Evolutionary conservation across 768 basidiomycete genomes (phyloP).

Genomic region (Rhodotorula kratochvilovae): DNA sequence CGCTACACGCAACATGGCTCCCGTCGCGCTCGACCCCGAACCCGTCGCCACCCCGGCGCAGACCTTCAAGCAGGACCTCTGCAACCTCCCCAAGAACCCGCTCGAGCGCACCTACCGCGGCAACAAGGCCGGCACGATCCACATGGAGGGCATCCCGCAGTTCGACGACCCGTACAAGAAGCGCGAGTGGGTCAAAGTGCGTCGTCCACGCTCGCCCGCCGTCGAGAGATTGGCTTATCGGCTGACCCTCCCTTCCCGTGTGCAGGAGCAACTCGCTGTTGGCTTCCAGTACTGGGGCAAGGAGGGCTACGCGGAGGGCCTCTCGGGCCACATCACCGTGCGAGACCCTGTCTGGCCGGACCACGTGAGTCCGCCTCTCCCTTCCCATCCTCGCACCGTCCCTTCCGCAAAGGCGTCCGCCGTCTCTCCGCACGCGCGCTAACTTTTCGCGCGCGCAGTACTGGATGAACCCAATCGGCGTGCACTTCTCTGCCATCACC

Average conservation of each 20-base stretch:
- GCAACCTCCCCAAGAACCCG: slow-evolving; percentile 7
- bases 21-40: neutral
- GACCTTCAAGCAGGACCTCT: slow-evolving; percentile 5
- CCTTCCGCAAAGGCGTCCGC: neutral
- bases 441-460: slow-evolving; percentile 8
- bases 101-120: slow-evolving; percentile 30
- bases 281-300: slow-evolving; percentile 42
- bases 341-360: slow-evolving; percentile 28
- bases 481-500: slow-evolving; percentile 34
- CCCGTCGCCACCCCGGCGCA: neutral
- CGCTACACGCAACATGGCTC: neutral
- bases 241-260: neutral
- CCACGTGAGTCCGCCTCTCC: slow-evolving; percentile 26
- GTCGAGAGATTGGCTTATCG: neutral
- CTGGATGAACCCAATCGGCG: slow-evolving; percentile 42
- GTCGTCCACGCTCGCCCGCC: neutral
- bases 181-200: slow-evolving; percentile 39
- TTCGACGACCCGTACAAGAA: slow-evolving; percentile 32
- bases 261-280: slow-evolving; percentile 37
- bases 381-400: neutral
- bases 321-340: slow-evolving; percentile 30
- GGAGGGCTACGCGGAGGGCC: slow-evolving; percentile 34
- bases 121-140: slow-evolving; percentile 34
- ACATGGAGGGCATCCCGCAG: slow-evolving; percentile 22
- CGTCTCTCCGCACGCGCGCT: too few relatives aligned